These are phyloP conservation scores for Fusarium veterinarium DNA, from an alignment of 2,329 filamentous ascomycete species.

Conservation along the genomic window DNA sequence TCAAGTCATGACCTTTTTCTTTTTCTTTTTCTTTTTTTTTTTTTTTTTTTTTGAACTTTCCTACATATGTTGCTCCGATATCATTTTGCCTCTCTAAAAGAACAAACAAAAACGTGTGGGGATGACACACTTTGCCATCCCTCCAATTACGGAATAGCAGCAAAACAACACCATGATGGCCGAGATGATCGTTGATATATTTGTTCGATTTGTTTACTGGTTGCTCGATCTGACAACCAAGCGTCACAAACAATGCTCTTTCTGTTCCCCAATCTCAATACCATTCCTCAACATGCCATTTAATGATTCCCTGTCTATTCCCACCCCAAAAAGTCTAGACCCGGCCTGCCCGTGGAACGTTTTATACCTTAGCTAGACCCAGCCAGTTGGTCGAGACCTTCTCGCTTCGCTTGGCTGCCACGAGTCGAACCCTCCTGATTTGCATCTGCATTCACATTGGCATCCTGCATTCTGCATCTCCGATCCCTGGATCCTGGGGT, in stretches of 20 bases:
- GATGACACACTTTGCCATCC: conserved; percentile 10
- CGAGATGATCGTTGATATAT: not conserved
- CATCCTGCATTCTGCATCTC: conserved; percentile 27
- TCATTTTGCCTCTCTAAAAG: not conserved
- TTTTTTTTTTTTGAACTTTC: not conserved
- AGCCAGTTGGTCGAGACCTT: conserved; percentile 36
- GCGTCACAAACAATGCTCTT: not conserved
- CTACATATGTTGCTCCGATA: not conserved
- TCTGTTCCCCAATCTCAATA: not conserved
- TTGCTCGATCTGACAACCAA: not conserved
- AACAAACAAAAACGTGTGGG: not conserved
- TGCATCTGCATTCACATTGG: conserved; percentile 25
- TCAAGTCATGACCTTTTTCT: not conserved
- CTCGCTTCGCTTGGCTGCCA: conserved; percentile 19
- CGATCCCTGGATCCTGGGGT: conserved; percentile 10
- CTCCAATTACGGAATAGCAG: conserved; percentile 6
- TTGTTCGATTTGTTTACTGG: not conserved
- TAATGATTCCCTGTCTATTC: conserved; percentile 30
- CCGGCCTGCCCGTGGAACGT: conserved; percentile 33
- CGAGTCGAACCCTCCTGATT: conserved; percentile 28
- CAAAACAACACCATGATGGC: not conserved
- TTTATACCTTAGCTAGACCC: conserved; percentile 24
- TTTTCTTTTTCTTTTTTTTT: not conserved
- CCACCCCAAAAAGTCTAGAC: conserved; percentile 24
- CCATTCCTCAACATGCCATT: not conserved